Conservation (phyloP, 2,329 filamentous ascomycete species). For the Botrytis deweyae region DNA sequence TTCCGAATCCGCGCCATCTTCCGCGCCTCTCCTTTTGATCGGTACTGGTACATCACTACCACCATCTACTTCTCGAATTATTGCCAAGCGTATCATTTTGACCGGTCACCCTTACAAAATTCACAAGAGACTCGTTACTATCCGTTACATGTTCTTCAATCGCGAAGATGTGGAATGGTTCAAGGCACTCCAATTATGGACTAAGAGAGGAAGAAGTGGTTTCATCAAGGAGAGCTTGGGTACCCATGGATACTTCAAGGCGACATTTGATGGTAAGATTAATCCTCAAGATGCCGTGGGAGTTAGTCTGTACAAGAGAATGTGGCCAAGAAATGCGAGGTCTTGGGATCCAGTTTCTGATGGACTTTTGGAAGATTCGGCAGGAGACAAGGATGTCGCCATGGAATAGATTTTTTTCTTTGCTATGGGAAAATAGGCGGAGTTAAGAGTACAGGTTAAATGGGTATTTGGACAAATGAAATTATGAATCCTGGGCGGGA, state of each 20-base stretch:
- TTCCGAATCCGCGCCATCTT: slow-evolving; percentile 45
- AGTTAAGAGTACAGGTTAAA: slow-evolving; percentile 13
- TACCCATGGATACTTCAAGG: slow-evolving; percentile 99
- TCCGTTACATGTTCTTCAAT: slow-evolving; percentile 99
- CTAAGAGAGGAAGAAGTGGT: slow-evolving; percentile 79
- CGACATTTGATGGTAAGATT: slow-evolving; percentile 92
- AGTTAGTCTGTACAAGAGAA: slow-evolving; percentile 82
- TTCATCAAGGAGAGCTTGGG: slow-evolving; percentile 93
- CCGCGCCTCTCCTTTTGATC: slow-evolving; percentile 65
- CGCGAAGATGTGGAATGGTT: slow-evolving; percentile 95
- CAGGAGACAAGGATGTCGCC: slow-evolving; percentile 8
- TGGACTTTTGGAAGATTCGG: background rate
- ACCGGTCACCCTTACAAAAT: slow-evolving; percentile 98
- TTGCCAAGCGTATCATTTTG: slow-evolving; percentile 90
- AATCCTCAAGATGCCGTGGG: slow-evolving; percentile 94
- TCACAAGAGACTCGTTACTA: slow-evolving; percentile 94
- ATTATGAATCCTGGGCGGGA: slow-evolving; percentile 10
- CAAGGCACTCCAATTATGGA: slow-evolving; percentile 95
- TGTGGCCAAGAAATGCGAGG: slow-evolving; percentile 72
- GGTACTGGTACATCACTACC: slow-evolving; percentile 85
- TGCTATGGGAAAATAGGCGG: background rate
- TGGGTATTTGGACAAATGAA: slow-evolving; percentile 15
- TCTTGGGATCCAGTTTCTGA: slow-evolving; percentile 29
- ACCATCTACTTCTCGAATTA: slow-evolving; percentile 71
- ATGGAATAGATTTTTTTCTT: slow-evolving; percentile 10